Evolutionary conservation across 805 yeast species (phyloP), one percentile per base, ranked within the genome.

Genomic region (Starmerella floricola): DNA sequence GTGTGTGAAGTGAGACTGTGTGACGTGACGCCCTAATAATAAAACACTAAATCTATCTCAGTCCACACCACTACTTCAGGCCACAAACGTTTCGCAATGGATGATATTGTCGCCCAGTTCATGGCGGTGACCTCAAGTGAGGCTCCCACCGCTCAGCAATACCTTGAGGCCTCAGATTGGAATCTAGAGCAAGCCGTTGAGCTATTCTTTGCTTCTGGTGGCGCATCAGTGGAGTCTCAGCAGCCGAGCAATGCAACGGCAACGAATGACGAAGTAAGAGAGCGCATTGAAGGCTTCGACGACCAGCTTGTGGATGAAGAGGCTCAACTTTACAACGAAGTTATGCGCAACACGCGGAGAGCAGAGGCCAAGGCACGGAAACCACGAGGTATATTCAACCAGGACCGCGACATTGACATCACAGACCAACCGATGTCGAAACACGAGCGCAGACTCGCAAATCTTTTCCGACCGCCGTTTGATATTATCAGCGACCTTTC

Each of bases 381-480:
- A 13, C 54, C 55, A 16, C 51, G 55, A 2, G 65, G 64, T 1
- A 66, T 79, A 2, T 79, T 79, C 65, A 77, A 78, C 55, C 87
- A 64, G 54, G 44, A 50, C 41, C 49, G 56, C 23, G 53, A 50
- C 39, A 29, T 20, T 33, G 53, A 47, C 11, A 41, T 42, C 23
- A 37, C 38, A 11, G 51, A 39, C 8, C 20, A 18, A 27, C 21
- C 26, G 16, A 34, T 46, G 34, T 34, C 54, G 28, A 36, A 44
- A 26, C 55, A 51, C 44, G 58, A 74, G 61, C 68, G 76, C 49
- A 67, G 93, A 38, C 65, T 91, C 36, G 96, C 95, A 4, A 71
- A 71, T 47, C 66, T 91, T 23, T 91, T 88, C 61, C 69, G 88
- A 47, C 97, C 98, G 0, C 99, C 99, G 0, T 88, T 84, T 64